Base-by-base conservation (phyloP, 116 monocot species). In the Cymodocea nodosa region DNA sequence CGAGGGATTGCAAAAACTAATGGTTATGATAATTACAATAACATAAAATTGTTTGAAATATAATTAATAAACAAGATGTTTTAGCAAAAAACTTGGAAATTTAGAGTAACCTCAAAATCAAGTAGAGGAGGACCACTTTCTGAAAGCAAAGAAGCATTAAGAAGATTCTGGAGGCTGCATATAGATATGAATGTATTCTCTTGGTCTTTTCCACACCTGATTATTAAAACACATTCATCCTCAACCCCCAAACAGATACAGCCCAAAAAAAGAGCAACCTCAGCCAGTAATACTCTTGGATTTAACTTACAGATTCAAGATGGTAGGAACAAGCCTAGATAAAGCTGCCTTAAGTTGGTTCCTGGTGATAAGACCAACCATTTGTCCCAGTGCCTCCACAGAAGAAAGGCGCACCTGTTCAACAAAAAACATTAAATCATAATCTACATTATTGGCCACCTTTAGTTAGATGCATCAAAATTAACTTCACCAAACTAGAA, bases 91-190 rank as follows among this genome's bases (percentile, higher is more conserved):
- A 44, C 6, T 44, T 8, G 1, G 44, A 44, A 44, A 44, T 44
- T 44, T 40, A 40, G 15, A 37, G 62, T 50, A 16, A 66, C 95
- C 90, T 97, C 95, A 84, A 97, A 95, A 61, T 97, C 90, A 73
- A 97, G 81, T 69, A 97, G 59, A 70, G 95, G 95, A 73, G 91
- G 91, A 66, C 90, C 90, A 76, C 74, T 85, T 71, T 97, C 90
- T 63, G 90, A 81, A 20, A 85, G 59, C 75, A 95, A 80, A 62
- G 81, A 83, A 15, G 95, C 95, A 68, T 75, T 81, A 15, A 95
- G 83, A 75, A 95, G 69, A 83, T 78, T 81, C 71, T 86, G 90
- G 62, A 95, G 76, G 63, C 95, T 85, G 59, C 74, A 71, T 56
- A 85, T 81, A 44, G 90, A 81, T 40, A 87, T 58, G 76, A 72